A percentile compares a stretch with the other conserved stretches of the same genome.
These are phyloP conservation scores for Eimeria acervulina DNA, from an alignment of 169 alveolate species.

Conservation along the genomic window DNA sequence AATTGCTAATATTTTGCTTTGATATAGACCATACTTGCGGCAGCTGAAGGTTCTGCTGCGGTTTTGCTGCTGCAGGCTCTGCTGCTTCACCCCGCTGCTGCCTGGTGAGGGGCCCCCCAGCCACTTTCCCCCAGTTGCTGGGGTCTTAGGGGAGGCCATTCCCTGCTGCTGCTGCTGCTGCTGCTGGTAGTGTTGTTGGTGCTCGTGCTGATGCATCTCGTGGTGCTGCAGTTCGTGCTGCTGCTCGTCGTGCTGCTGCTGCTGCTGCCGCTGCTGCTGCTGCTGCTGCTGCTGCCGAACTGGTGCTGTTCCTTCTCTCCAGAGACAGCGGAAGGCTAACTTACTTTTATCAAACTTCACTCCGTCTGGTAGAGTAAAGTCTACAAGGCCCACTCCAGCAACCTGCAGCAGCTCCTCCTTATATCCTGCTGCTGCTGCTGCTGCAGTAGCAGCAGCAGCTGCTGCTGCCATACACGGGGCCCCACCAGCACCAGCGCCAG, in stretches of 20 bases:
- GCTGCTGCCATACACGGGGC: not conserved
- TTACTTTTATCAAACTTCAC: constrained; percentile 82
- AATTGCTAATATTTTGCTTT: constrained; percentile 59
- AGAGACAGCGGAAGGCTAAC: constrained; percentile 79
- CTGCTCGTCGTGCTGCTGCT: constrained; percentile 30
- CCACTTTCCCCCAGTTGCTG: constrained; percentile 60
- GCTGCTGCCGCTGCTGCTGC: constrained; percentile 64
- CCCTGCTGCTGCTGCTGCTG: constrained; percentile 49
- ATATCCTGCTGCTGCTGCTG: constrained; percentile 53
- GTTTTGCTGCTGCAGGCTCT: constrained; percentile 69
- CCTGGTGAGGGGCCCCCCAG: constrained; percentile 27
- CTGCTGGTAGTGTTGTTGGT: constrained; percentile 43
- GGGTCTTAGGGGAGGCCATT: constrained; percentile 60
- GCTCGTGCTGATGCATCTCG: too few species aligned
- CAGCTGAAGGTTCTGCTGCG: constrained; percentile 82
- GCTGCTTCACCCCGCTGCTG: constrained; percentile 9
- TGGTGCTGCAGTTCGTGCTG: not conserved
- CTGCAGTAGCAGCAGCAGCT: constrained; percentile 34
- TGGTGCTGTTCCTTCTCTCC: constrained; percentile 76
- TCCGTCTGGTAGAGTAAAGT: constrained; percentile 77
- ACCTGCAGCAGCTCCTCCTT: constrained; percentile 70
- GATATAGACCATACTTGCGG: constrained; percentile 80
- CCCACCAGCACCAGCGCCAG: too few species aligned
- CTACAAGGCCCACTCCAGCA: constrained; percentile 75
- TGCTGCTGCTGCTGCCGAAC: constrained; percentile 9